These are phyloP conservation scores for Tuber microsphaerosporum DNA, from an alignment of 495 filamentous ascomycete genomes.

Conservation along the genomic window DNA sequence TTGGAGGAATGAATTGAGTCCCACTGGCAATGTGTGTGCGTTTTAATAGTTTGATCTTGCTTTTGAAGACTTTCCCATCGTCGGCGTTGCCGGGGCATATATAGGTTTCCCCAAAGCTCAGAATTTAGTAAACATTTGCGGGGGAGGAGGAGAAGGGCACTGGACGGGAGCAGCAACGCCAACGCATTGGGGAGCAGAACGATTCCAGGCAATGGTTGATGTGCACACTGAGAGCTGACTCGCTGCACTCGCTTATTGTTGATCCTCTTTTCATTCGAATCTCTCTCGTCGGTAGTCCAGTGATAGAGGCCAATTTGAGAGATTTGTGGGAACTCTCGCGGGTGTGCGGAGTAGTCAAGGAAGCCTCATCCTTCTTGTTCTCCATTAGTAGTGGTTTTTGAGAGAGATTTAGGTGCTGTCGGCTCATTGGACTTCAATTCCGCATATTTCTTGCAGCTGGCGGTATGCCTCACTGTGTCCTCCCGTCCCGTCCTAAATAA, in stretches of 20 bases:
- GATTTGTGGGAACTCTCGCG: background rate
- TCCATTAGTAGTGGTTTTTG: background rate
- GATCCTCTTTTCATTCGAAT: background rate
- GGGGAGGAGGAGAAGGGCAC: background rate
- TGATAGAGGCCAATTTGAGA: background rate
- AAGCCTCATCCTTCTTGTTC: background rate
- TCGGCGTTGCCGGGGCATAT: background rate
- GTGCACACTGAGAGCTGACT: constrained; percentile 3
- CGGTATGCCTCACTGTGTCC: background rate
- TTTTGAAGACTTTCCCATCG: background rate
- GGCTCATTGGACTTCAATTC: background rate
- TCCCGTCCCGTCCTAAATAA: background rate
- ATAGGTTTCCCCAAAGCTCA: background rate
- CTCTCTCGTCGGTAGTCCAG: constrained; percentile 1
- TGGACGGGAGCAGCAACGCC: background rate
- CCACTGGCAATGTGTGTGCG: background rate
- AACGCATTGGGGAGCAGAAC: constrained; percentile 1
- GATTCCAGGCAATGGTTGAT: background rate
- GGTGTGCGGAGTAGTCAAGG: background rate
- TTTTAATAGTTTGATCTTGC: background rate
- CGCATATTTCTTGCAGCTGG: background rate
- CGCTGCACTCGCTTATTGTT: background rate
- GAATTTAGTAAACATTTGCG: background rate
- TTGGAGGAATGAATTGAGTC: background rate
- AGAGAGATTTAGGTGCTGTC: background rate